phyloP scores from a whole-genome alignment of 2,329 filamentous ascomycete genomes.

The Talaromyces albobiverticillius region DNA sequence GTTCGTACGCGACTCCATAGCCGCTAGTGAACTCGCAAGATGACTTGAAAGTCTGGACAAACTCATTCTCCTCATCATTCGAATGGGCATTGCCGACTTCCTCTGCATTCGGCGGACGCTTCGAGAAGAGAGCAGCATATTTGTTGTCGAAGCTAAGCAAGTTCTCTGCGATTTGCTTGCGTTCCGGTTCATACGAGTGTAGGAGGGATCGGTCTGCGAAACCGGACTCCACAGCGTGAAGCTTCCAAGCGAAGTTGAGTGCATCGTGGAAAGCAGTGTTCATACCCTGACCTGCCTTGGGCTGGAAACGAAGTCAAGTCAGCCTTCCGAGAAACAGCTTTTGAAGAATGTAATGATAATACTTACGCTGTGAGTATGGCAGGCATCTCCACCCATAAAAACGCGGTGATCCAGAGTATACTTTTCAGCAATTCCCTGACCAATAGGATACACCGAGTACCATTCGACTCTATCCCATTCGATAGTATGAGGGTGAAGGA shows the following conservation, averaged over 20 bases:
- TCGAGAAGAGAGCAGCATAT: slow-evolving; percentile 87
- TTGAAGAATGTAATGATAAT: neutral
- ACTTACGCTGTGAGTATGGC: slow-evolving; percentile 58
- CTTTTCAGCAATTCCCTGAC: slow-evolving; percentile 62
- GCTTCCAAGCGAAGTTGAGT: slow-evolving; percentile 92
- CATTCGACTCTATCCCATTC: slow-evolving; percentile 64
- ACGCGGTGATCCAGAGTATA: slow-evolving; percentile 64
- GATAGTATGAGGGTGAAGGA: slow-evolving; percentile 59
- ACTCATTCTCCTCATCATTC: slow-evolving; percentile 59
- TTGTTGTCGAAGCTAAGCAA: slow-evolving; percentile 82
- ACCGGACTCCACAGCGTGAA: slow-evolving; percentile 82
- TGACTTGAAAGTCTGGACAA: slow-evolving; percentile 87
- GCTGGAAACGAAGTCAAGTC: slow-evolving; percentile 28
- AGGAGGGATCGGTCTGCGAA: slow-evolving; percentile 74
- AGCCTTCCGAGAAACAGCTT: slow-evolving; percentile 5
- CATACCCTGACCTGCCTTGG: slow-evolving; percentile 65
- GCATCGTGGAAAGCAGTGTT: slow-evolving; percentile 63
- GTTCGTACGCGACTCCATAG: slow-evolving; percentile 81
- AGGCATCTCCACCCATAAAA: slow-evolving; percentile 65
- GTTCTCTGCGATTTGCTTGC: slow-evolving; percentile 78
- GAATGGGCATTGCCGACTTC: slow-evolving; percentile 65
- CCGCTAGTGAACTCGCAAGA: slow-evolving; percentile 89
- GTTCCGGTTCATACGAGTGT: slow-evolving; percentile 81
- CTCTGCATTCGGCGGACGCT: slow-evolving; percentile 67
- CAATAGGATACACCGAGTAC: slow-evolving; percentile 66